Evolutionary conservation across 495 filamentous ascomycete species (phyloP).

Genomic region (Xylaria flabelliformis): DNA sequence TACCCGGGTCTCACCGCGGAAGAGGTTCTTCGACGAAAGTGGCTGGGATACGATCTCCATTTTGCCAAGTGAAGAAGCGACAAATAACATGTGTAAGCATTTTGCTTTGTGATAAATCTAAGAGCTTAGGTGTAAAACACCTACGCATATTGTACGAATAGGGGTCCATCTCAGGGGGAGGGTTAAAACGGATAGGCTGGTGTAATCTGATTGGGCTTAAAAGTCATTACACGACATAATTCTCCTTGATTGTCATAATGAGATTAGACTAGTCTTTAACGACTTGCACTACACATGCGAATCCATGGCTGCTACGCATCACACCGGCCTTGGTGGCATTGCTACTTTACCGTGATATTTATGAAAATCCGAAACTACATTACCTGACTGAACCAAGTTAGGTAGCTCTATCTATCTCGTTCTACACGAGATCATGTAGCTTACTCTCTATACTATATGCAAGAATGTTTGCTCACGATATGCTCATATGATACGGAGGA

Average conservation of each 20-base stretch:
- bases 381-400: neutral
- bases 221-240: conserved; percentile 13
- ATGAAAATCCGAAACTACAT: neutral
- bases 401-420: neutral
- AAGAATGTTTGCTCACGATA: neutral
- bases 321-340: neutral
- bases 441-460: neutral
- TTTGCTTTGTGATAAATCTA: neutral
- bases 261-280: conserved; percentile 11
- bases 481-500: conserved; percentile 7
- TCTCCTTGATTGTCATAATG: conserved; percentile 2
- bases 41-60: conserved; percentile 96
- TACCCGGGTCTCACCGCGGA: conserved; percentile 87
- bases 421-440: neutral
- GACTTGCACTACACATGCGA: neutral
- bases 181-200: conserved; percentile 10
- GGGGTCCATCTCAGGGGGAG: neutral
- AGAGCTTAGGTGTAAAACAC: conserved; percentile 1
- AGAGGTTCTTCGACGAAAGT: conserved; percentile 85
- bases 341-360: neutral
- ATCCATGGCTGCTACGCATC: neutral
- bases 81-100: neutral
- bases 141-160: conserved; percentile 24
- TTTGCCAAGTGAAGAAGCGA: conserved; percentile 83
- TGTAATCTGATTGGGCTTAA: conserved; percentile 6